phyloP scores from a whole-genome alignment of 2,329 filamentous ascomycete species.

The Ophiostoma piceae region DNA sequence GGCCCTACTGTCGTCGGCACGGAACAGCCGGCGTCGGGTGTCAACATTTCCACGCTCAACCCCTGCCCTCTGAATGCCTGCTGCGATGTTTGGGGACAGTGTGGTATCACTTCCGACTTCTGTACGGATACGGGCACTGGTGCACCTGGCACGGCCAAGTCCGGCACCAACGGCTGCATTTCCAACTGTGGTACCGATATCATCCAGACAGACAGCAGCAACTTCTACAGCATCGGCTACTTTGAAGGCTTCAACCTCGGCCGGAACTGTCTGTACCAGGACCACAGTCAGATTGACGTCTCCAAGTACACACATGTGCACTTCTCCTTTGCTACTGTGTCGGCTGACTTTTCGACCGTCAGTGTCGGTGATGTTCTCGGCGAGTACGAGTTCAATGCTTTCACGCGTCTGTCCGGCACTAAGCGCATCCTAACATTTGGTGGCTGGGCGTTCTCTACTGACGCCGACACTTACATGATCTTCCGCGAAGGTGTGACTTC shows the following conservation, averaged over 20 bases:
- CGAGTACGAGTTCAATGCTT: conserved; percentile 29
- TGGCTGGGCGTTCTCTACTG: conserved; percentile 42
- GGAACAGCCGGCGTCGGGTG: not conserved
- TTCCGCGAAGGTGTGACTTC: conserved; percentile 32
- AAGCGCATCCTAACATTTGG: conserved; percentile 41
- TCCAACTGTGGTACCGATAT: conserved; percentile 39
- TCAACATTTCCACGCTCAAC: conserved; percentile 27
- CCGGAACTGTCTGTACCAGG: conserved; percentile 34
- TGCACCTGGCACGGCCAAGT: conserved; percentile 34
- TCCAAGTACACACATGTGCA: conserved; percentile 32
- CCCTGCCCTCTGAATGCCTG: conserved; percentile 33
- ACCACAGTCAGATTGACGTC: conserved; percentile 27
- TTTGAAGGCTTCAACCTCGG: conserved; percentile 35
- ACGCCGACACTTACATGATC: conserved; percentile 34
- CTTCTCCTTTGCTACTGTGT: conserved; percentile 33
- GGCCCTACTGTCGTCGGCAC: conserved; percentile 32
- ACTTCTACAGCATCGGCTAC: conserved; percentile 32
- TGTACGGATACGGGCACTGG: conserved; percentile 32
- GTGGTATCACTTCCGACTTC: conserved; percentile 42
- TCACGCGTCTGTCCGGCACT: not conserved
- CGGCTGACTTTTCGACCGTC: conserved; percentile 27
- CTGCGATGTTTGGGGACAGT: conserved; percentile 41
- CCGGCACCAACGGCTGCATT: conserved; percentile 37
- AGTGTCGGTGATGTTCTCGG: conserved; percentile 23
- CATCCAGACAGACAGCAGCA: not conserved